Evolutionary conservation across 148 eudicot species (phyloP).

Genomic region (Camellia sinensis): DNA sequence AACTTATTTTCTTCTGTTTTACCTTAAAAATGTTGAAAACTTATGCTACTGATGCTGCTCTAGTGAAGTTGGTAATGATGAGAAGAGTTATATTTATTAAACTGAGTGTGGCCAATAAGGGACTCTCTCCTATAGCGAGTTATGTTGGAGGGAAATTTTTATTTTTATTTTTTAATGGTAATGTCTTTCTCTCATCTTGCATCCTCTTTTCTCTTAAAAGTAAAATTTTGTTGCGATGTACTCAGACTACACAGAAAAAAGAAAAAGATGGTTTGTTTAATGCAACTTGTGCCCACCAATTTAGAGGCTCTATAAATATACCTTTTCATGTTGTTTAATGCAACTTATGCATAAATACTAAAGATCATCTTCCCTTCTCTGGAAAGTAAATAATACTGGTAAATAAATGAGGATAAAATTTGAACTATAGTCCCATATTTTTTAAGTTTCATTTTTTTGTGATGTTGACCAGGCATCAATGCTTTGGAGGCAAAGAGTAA

Average conservation of each 20-base stretch:
- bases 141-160: not conserved
- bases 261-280: too few species aligned
- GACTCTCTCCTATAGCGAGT: not conserved
- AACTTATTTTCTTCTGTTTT: not conserved
- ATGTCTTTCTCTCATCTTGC: too few species aligned
- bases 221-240: too few species aligned
- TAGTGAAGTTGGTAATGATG: not conserved
- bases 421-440: not conserved
- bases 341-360: not conserved
- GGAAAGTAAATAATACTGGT: not conserved
- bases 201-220: too few species aligned
- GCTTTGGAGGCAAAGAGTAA: constrained; percentile 91
- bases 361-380: not conserved
- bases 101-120: not conserved
- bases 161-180: too few species aligned
- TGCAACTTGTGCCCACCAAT: too few species aligned
- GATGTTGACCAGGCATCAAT: constrained; percentile 68
- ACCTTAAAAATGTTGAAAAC: not conserved
- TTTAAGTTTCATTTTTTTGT: not conserved
- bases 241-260: too few species aligned
- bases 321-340: too few species aligned
- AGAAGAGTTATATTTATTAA: not conserved
- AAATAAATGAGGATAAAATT: not conserved
- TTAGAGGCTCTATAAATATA: not conserved
- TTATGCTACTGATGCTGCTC: not conserved